A percentile compares a stretch with the other conserved stretches of the same genome.
phyloP scores from a whole-genome alignment of 2,329 filamentous ascomycete genomes.

The Cladosporium sp. region DNA sequence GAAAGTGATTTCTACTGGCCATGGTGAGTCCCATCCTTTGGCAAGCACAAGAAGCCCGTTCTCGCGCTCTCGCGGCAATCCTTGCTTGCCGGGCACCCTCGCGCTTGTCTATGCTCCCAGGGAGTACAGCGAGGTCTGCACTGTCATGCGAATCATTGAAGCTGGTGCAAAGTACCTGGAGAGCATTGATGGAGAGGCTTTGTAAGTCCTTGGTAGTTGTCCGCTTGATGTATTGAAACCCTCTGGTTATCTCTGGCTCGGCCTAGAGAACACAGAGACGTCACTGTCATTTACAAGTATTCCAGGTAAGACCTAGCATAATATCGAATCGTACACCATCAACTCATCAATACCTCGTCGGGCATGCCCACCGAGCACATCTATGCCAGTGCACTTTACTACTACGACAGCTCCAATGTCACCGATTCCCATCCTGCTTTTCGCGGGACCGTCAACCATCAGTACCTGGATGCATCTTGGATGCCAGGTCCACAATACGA shows the following conservation, averaged over 20 bases:
- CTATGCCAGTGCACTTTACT: conserved; percentile 62
- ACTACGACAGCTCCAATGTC: conserved; percentile 62
- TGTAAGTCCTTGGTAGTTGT: not conserved
- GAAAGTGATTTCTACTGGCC: not conserved
- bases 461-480: conserved; percentile 4
- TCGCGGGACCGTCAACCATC: conserved; percentile 36
- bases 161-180: conserved; percentile 7
- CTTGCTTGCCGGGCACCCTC: not conserved
- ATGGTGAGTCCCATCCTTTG: conserved; percentile 3
- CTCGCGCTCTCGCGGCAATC: not conserved
- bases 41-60: not conserved
- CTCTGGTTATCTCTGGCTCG: not conserved
- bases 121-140: conserved; percentile 1
- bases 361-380: conserved; percentile 61
- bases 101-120: conserved; percentile 2
- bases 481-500: not conserved
- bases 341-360: not conserved
- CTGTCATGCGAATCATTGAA: conserved; percentile 4
- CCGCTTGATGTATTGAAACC: no score
- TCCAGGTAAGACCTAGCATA: no score
- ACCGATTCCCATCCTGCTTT: conserved; percentile 54
- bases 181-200: not conserved
- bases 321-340: not conserved
- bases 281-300: not conserved
- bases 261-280: not conserved